phyloP scores from a whole-genome alignment of 805 yeast species.

The Millerozyma acaciae region DNA sequence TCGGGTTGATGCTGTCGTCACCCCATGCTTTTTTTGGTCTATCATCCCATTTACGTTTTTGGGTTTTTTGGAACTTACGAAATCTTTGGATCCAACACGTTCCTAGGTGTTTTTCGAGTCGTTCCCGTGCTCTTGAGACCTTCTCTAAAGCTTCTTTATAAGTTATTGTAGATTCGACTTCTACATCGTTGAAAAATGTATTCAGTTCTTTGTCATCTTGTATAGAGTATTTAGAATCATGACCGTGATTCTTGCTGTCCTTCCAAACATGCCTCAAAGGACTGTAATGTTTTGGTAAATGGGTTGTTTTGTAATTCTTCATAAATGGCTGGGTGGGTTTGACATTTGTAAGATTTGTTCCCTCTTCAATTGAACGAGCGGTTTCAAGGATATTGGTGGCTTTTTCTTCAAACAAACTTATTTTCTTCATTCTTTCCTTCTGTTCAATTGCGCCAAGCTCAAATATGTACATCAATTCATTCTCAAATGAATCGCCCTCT shows the following conservation, averaged over 20 bases:
- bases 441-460: slow-evolving; percentile 70
- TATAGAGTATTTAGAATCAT: not conserved
- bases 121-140: slow-evolving; percentile 23
- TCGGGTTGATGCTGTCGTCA: slow-evolving; percentile 25
- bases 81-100: slow-evolving; percentile 33
- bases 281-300: slow-evolving; percentile 4
- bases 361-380: slow-evolving; percentile 12
- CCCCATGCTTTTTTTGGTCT: slow-evolving; percentile 32
- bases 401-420: slow-evolving; percentile 32
- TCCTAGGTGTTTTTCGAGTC: slow-evolving; percentile 24
- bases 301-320: not conserved
- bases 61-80: slow-evolving; percentile 20
- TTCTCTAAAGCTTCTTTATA: slow-evolving; percentile 24
- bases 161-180: slow-evolving; percentile 4
- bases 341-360: slow-evolving; percentile 8
- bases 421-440: slow-evolving; percentile 51
- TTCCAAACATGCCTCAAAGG: slow-evolving; percentile 7
- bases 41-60: slow-evolving; percentile 22
- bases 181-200: not conserved
- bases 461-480: slow-evolving; percentile 59
- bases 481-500: slow-evolving; percentile 90
- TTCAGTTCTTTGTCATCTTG: not conserved
- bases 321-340: slow-evolving; percentile 3
- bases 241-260: no score
- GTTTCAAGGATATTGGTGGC: slow-evolving; percentile 12